Evolutionary conservation across 2,329 filamentous ascomycete genomes (phyloP).

Genomic region (Nemania serpens): DNA sequence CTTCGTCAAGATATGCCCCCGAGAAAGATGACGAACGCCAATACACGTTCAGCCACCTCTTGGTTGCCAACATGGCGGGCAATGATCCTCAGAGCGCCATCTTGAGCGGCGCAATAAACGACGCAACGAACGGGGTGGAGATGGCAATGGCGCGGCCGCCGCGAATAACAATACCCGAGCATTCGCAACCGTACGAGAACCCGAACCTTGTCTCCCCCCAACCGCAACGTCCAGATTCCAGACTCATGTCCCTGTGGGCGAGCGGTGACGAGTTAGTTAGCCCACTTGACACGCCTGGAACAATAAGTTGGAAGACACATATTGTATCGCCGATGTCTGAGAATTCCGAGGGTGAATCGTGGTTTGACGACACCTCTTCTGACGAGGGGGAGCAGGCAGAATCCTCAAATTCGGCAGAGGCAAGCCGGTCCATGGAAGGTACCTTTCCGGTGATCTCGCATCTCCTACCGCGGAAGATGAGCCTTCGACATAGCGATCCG

Average conservation of each 20-base stretch:
- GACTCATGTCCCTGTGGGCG: constrained; percentile 24
- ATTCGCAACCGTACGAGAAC: constrained; percentile 11
- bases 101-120: constrained; percentile 23
- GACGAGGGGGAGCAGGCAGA: constrained; percentile 3
- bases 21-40: constrained; percentile 15
- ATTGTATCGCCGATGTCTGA: constrained; percentile 38
- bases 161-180: constrained; percentile 11
- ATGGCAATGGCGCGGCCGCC: constrained; percentile 23
- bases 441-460: background rate
- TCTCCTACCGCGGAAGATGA: constrained; percentile 24
- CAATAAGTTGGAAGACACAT: constrained; percentile 24
- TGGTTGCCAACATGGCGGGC: background rate
- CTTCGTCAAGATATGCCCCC: constrained; percentile 28
- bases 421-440: background rate
- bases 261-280: constrained; percentile 31
- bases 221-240: constrained; percentile 29
- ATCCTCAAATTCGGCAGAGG: background rate
- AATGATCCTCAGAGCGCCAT: constrained; percentile 1
- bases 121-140: background rate
- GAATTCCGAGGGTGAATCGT: constrained; percentile 14
- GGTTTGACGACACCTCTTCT: constrained; percentile 23
- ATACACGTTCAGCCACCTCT: background rate
- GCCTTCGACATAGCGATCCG: constrained; percentile 35
- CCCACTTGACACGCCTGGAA: constrained; percentile 30
- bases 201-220: constrained; percentile 31